Evolutionary conservation across 805 yeast genomes (phyloP).

Genomic region (Schizosaccharomyces osmophilus): DNA sequence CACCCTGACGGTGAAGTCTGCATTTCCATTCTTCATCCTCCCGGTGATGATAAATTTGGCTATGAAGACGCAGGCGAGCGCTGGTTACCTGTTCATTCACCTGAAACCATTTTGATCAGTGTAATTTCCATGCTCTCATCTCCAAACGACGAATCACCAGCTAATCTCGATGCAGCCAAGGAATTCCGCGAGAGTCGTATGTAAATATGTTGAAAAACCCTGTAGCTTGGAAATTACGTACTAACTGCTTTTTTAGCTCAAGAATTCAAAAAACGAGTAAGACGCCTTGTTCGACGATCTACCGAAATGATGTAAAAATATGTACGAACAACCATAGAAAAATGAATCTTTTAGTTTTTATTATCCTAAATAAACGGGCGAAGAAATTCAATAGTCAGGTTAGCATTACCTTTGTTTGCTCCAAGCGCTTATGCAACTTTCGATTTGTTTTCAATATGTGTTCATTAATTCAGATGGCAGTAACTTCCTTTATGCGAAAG

Average conservation of each 20-base stretch:
- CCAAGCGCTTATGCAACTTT: too few relatives aligned
- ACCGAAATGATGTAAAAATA: background rate
- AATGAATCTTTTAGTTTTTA: too few relatives aligned
- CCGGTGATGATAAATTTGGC: conserved; percentile 74
- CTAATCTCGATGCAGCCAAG: conserved; percentile 81
- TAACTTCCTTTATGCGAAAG: too few relatives aligned
- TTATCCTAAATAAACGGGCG: too few relatives aligned
- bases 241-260: conserved; percentile 5
- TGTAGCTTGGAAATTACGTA: background rate
- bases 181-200: conserved; percentile 47
- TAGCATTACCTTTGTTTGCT: too few relatives aligned
- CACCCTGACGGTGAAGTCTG: conserved; percentile 73
- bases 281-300: conserved; percentile 20
- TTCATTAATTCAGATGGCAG: too few relatives aligned
- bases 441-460: too few relatives aligned
- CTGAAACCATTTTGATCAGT: conserved; percentile 60
- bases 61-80: conserved; percentile 69
- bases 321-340: too few relatives aligned
- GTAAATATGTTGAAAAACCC: background rate
- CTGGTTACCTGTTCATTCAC: conserved; percentile 80
- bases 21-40: conserved; percentile 63
- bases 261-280: conserved; percentile 44
- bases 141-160: conserved; percentile 81
- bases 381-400: too few relatives aligned
- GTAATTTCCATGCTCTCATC: conserved; percentile 73